A percentile compares a stretch with the other conserved stretches of the same genome.
These are phyloP conservation scores for Vitis riparia DNA, from an alignment of 164 flowering plant genomes.

Conservation along the genomic window DNA sequence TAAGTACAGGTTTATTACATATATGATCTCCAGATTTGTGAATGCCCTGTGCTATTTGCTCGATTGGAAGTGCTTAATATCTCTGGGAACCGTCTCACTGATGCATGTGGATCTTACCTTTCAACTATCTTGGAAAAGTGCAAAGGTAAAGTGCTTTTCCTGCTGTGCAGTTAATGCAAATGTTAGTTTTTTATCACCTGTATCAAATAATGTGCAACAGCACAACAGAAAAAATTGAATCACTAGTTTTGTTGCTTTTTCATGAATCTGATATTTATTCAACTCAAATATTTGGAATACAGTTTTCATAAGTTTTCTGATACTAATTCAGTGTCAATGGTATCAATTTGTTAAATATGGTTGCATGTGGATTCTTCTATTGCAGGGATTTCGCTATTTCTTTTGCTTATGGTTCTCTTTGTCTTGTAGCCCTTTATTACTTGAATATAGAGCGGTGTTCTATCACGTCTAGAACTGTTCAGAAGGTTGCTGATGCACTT, in stretches of 20 bases:
- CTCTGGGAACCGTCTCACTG: constrained; percentile 93
- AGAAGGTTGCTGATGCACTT: constrained; percentile 78
- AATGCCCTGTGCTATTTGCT: constrained; percentile 75
- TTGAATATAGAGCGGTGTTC: constrained; percentile 82
- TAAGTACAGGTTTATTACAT: background rate
- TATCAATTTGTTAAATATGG: background rate
- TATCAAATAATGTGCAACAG: background rate
- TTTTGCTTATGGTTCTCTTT: constrained; percentile 10
- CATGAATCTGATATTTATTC: background rate
- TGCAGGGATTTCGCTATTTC: background rate
- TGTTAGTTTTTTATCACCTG: background rate
- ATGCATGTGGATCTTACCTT: constrained; percentile 88
- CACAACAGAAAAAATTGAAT: background rate
- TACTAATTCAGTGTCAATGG: background rate
- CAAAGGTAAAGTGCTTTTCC: constrained; percentile 47
- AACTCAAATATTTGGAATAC: background rate
- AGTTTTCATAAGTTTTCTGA: background rate
- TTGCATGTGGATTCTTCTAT: background rate
- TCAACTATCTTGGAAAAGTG: constrained; percentile 73
- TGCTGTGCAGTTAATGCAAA: background rate
- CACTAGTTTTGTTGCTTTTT: background rate
- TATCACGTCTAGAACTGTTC: constrained; percentile 90
- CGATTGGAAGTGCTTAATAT: constrained; percentile 91
- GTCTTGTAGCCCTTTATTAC: constrained; percentile 68
- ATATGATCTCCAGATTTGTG: constrained; percentile 65